Base-by-base conservation (phyloP, 148 eudicot genomes). In the Chenopodium suecicum region DNA sequence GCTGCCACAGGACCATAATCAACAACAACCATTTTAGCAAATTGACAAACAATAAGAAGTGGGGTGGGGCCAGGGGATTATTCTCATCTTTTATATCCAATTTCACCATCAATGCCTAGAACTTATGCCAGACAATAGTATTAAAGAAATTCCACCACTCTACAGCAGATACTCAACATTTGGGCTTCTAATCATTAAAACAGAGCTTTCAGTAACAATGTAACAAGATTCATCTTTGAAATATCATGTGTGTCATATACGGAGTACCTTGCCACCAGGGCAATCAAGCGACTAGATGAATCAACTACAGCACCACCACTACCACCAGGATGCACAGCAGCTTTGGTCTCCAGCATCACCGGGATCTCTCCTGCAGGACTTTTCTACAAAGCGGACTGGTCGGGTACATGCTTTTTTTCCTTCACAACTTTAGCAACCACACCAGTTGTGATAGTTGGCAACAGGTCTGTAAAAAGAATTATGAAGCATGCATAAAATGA, bases 241-340 rank as follows among this genome's bases (percentile, higher is more conserved):
- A 41, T n/a, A 1, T 71, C 8, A 92, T 89, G 7, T 25, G 9
- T 47, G 60, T 63, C 44, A 71, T 91, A 4, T 34, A 0, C 4
- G 37, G 3, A 2, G 4, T 34, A 94, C 99, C 99, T 96, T 44
- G 99, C 94, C 79, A 96, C 97, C 48, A 96, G 97, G 79, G 95
- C 97, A 75, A 95, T 90, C 99, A 96, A 89, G 78, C 73, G 87
- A 82, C 99, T 98, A 69, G 86, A 80, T 83, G 95, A 85, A 82
- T 91, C 87, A 64, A 96, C 90, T 52, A 96, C 89, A 48, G 95
- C 97, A 77, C 99, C 99, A 17, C 99, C 99, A 84, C 99, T 96
- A 73, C 93, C 91, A 85, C 99, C 98, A 77, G 99, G 98, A 87
- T 96, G 95, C 50, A 96, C 99, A 80, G 99, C 92, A 34, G 99